A percentile compares a stretch with the other conserved stretches of the same genome.
These are phyloP conservation scores for Plantago elongata DNA, from an alignment of 257 asterid species.

Conservation along the genomic window DNA sequence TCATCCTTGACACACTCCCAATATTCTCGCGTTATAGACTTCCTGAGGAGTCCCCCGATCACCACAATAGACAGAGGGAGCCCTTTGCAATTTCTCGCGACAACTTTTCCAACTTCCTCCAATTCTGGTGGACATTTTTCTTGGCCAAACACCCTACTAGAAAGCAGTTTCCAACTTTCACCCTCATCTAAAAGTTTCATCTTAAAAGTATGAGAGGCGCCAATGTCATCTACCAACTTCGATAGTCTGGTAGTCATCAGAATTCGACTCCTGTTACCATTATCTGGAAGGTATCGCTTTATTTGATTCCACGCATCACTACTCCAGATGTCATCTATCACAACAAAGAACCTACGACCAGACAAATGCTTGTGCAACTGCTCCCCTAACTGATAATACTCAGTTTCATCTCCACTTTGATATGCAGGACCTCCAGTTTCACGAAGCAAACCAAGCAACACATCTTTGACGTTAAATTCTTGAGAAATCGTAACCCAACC, in stretches of 20 bases:
- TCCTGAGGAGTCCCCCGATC: slow-evolving; percentile 2
- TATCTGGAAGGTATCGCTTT: not conserved
- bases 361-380: not conserved
- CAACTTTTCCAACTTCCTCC: not conserved
- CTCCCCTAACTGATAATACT: not conserved
- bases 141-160: slow-evolving; percentile 8
- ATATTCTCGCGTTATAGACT: not conserved
- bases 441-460: not conserved
- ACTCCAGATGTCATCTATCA: slow-evolving; percentile 14
- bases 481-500: not conserved
- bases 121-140: not conserved
- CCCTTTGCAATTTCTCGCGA: slow-evolving; percentile 5
- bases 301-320: not conserved
- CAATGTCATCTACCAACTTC: not conserved
- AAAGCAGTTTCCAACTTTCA: slow-evolving; percentile 7
- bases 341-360: not conserved
- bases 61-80: slow-evolving; percentile 2
- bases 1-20: not conserved
- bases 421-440: not conserved
- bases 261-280: slow-evolving; percentile 1
- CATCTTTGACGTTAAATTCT: not conserved
- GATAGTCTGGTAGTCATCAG: slow-evolving; percentile 7
- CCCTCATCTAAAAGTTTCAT: slow-evolving; percentile 6
- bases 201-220: not conserved
- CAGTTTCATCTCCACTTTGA: not conserved